A percentile compares a stretch with the other conserved stretches of the same genome.
Conservation (phyloP, 177 flowering plant species). For the Vitis hybrid region DNA sequence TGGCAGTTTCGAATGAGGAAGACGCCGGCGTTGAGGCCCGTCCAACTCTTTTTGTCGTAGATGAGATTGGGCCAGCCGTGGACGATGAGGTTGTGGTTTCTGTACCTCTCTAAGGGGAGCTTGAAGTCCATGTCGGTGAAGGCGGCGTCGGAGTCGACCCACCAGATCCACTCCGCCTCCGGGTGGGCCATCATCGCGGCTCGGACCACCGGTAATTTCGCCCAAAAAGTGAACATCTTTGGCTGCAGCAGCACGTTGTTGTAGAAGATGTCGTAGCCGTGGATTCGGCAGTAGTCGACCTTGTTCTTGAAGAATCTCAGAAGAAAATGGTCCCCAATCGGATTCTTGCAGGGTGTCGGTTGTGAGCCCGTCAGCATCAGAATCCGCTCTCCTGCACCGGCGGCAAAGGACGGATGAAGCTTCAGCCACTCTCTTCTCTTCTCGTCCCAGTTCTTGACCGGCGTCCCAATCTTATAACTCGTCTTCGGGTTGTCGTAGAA, state of each 20-base stretch:
- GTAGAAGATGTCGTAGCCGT: slow-evolving; percentile 78
- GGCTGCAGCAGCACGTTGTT: slow-evolving; percentile 65
- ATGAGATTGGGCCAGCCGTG: slow-evolving; percentile 64
- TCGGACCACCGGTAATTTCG: slow-evolving; percentile 57
- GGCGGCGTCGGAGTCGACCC: slow-evolving; percentile 85
- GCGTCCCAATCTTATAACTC: slow-evolving; percentile 51
- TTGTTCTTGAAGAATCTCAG: slow-evolving; percentile 85
- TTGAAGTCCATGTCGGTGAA: slow-evolving; percentile 84
- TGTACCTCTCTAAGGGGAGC: slow-evolving; percentile 56
- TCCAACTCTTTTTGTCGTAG: slow-evolving; percentile 59
- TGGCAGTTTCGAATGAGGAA: slow-evolving; percentile 82
- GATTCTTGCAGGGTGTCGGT: slow-evolving; percentile 60
- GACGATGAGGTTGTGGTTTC: slow-evolving; percentile 50
- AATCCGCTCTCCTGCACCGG: slow-evolving; percentile 39
- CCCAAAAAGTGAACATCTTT: slow-evolving; percentile 66
- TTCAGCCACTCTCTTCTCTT: slow-evolving; percentile 62
- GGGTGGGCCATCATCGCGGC: slow-evolving; percentile 88
- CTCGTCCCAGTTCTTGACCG: slow-evolving; percentile 68
- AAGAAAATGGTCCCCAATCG: slow-evolving; percentile 70
- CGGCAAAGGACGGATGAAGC: slow-evolving; percentile 49
- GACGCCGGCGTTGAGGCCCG: slow-evolving; percentile 67
- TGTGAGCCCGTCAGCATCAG: slow-evolving; percentile 76
- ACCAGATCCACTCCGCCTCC: slow-evolving; percentile 88
- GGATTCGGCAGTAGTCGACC: slow-evolving; percentile 79
- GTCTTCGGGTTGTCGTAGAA: slow-evolving; percentile 79